Evolutionary conservation across 768 basidiomycete species (phyloP).

Genomic region (Lenzites betulinus): DNA sequence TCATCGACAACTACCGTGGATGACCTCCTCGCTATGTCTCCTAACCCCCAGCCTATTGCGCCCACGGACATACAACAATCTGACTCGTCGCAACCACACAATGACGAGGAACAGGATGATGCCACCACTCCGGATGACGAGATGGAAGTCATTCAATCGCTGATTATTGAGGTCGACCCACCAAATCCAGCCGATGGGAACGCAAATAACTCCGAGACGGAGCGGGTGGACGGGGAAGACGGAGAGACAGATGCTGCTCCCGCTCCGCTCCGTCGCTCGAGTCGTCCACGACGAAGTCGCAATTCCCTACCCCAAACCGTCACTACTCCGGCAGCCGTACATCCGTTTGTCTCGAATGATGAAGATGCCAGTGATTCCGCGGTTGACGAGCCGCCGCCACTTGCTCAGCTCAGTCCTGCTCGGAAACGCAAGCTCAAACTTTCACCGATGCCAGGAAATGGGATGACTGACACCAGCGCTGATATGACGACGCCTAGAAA

Average conservation of each 20-base stretch:
- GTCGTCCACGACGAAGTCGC: constrained; percentile 17
- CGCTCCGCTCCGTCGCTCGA: constrained; percentile 21
- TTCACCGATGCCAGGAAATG: neutral
- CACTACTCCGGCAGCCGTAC: neutral
- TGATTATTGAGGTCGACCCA: neutral
- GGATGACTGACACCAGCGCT: neutral
- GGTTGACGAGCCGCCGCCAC: neutral
- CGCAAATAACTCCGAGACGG: neutral
- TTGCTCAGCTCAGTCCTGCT: constrained; percentile 5
- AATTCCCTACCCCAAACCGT: constrained; percentile 12
- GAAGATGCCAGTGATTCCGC: neutral
- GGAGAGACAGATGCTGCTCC: neutral
- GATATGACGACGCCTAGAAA: constrained; percentile 1
- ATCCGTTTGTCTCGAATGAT: neutral
- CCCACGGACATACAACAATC: neutral
- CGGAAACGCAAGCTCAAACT: constrained; percentile 16
- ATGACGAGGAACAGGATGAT: neutral
- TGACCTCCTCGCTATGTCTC: constrained; percentile 29
- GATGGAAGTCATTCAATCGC: constrained; percentile 12
- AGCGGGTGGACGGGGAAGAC: neutral
- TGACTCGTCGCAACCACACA: neutral
- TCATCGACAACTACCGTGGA: constrained; percentile 13
- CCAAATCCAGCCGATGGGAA: neutral
- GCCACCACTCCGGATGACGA: constrained; percentile 14
- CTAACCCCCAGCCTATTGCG: constrained; percentile 13